Evolutionary conservation across 2,329 filamentous ascomycete genomes (phyloP).

Genomic region (Colletotrichum sp.): DNA sequence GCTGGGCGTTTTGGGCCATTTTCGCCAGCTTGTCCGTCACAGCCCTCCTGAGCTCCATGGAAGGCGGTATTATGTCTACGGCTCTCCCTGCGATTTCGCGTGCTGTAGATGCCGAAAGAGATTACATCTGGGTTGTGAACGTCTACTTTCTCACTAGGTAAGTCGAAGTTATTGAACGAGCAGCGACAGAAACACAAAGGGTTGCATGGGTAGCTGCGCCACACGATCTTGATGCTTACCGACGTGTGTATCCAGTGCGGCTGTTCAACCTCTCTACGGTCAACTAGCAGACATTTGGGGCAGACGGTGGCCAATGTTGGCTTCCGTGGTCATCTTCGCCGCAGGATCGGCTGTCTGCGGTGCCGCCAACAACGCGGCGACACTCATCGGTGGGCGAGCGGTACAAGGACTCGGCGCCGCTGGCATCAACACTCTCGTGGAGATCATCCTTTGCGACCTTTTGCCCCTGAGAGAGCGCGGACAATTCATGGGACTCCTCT

Average conservation of each 20-base stretch:
- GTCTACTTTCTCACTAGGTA: background rate
- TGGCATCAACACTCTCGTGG: constrained; percentile 24
- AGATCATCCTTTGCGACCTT: constrained; percentile 45
- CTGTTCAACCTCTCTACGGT: constrained; percentile 27
- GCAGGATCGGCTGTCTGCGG: constrained; percentile 27
- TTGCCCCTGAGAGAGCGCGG: constrained; percentile 51
- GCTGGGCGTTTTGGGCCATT: constrained; percentile 30
- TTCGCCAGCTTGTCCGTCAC: constrained; percentile 24
- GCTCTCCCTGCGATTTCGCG: constrained; percentile 30
- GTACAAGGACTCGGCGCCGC: constrained; percentile 45
- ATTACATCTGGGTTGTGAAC: constrained; percentile 28
- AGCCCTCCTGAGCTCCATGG: constrained; percentile 27
- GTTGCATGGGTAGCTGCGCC: background rate
- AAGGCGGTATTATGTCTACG: constrained; percentile 32
- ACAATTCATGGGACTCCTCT: constrained; percentile 34
- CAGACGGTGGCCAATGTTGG: constrained; percentile 23
- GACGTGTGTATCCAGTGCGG: constrained; percentile 19
- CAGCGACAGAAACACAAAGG: too few relatives aligned
- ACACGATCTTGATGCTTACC: background rate
- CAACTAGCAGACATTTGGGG: constrained; percentile 30
- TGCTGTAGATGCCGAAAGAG: constrained; percentile 22
- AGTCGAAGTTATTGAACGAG: too few relatives aligned
- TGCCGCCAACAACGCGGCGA: constrained; percentile 29
- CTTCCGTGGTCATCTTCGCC: constrained; percentile 22
- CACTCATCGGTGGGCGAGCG: constrained; percentile 46